Evolutionary conservation across 257 asterid genomes (phyloP), one percentile per base, ranked within the genome.

Genomic region (Solanum corneliomulleri): DNA sequence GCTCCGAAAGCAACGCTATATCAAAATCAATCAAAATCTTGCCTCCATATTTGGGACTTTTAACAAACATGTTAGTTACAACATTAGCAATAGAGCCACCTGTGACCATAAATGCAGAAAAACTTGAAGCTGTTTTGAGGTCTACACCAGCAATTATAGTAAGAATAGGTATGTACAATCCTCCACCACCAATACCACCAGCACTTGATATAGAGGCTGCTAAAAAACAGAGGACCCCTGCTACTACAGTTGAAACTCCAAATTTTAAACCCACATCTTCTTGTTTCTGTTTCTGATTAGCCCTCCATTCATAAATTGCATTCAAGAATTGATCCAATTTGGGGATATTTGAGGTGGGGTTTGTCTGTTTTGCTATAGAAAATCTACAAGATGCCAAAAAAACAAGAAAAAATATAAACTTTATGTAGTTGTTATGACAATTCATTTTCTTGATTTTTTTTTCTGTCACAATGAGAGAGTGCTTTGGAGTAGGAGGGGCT

Each of bases 101-200:
- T 15, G 96, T 93, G 81, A 96, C 98, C 98, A 95, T 93, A 89
- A 94, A 94, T 0, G 98, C 95, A 5, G 98, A 96, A 81, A 91
- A 94, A 87, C 91, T 78, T 0, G 98, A 86, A 20, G 99, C 96
- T 31, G 91, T 92, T 87, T 95, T 96, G 76, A 93, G 95, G 90
- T 94, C 98, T 3, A 91, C 66, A 6, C 96, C 95, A 64, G 95
- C 93, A 18, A 94, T 86, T 39, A 95, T 86, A 2, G 93, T 91
- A 62, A 95, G 92, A 25, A 96, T 94, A 11, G 99, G 98, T 44
- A 95, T 70, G 94, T 88, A 96, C 1, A 96, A 45, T 7, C 97
- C 98, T 27, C 98, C 98, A 42, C 99, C 98, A 29, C 99, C 99
- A 37, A 95, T 90, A 25, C 99, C 99, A 4, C 98, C 98, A 29